phyloP scores from a whole-genome alignment of 441 rosid species.

The Bruguiera hainesii region DNA sequence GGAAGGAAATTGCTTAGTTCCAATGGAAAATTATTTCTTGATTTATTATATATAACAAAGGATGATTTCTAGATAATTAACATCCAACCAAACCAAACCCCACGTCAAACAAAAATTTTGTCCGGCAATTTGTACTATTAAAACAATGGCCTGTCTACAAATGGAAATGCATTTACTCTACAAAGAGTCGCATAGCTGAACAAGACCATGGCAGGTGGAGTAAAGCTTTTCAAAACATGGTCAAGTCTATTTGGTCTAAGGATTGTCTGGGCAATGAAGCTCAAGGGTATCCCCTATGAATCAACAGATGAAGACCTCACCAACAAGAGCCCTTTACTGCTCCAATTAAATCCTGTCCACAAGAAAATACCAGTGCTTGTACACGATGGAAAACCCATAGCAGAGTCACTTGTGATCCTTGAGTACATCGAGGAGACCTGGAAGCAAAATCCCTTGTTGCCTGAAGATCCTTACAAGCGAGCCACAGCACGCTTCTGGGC shows the following conservation, averaged over 20 bases:
- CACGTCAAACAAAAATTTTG: too few species aligned
- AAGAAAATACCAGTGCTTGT: slow-evolving; percentile 30
- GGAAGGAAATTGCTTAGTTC: too few species aligned
- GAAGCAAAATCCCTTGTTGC: slow-evolving; percentile 22
- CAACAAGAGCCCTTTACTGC: slow-evolving; percentile 24
- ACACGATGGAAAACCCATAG: slow-evolving; percentile 21
- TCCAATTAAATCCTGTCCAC: slow-evolving; percentile 25
- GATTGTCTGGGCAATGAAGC: slow-evolving; percentile 25
- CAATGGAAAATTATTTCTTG: too few species aligned
- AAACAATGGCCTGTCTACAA: too few species aligned
- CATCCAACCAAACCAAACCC: too few species aligned
- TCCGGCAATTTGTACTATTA: too few species aligned
- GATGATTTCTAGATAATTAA: too few species aligned
- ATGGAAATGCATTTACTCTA: too few species aligned
- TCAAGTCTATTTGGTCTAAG: slow-evolving; percentile 28
- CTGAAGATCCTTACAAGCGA: slow-evolving; percentile 20
- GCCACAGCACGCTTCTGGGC: slow-evolving; percentile 27
- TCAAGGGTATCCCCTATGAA: slow-evolving; percentile 21
- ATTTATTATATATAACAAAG: too few species aligned
- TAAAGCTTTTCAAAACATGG: slow-evolving; percentile 28
- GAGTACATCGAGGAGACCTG: slow-evolving; percentile 29
- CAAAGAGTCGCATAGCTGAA: neutral
- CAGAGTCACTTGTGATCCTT: slow-evolving; percentile 24
- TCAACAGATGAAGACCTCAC: slow-evolving; percentile 23
- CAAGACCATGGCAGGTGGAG: neutral